Conservation (phyloP, 2,329 filamentous ascomycete species). For the Pleurostoma richardsiae region DNA sequence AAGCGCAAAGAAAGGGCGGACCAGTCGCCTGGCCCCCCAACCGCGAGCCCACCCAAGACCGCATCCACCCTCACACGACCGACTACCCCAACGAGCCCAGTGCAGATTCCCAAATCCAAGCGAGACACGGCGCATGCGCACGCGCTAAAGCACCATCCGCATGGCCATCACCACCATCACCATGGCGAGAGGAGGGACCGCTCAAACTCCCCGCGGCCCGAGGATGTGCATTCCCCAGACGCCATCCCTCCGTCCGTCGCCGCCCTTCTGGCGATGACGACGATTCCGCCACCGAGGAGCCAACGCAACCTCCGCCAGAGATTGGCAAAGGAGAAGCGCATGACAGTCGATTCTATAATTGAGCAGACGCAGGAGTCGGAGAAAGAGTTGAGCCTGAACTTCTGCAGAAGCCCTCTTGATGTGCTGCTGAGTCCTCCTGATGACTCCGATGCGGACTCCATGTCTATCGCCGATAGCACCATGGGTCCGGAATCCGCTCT, state of each 20-base stretch:
- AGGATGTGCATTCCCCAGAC: constrained; percentile 45
- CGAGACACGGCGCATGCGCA: constrained; percentile 26
- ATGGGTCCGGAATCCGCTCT: constrained; percentile 37
- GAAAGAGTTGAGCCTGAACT: constrained; percentile 51
- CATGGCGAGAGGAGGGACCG: constrained; percentile 28
- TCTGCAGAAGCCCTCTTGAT: constrained; percentile 52
- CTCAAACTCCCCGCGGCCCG: constrained; percentile 22
- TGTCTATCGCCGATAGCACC: constrained; percentile 44
- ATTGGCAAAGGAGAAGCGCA: constrained; percentile 22
- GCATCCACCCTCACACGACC: constrained; percentile 26
- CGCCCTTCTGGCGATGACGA: constrained; percentile 56
- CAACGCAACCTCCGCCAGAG: constrained; percentile 24
- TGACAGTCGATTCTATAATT: constrained; percentile 54
- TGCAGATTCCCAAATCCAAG: constrained; percentile 47
- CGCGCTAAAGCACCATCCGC: constrained; percentile 24
- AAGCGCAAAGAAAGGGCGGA: constrained; percentile 17
- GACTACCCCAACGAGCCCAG: constrained; percentile 40
- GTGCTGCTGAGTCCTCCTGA: constrained; percentile 56
- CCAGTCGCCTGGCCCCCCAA: constrained; percentile 12
- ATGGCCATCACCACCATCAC: constrained; percentile 27
- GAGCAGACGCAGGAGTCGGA: constrained; percentile 49
- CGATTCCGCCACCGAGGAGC: constrained; percentile 47
- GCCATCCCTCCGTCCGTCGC: constrained; percentile 54
- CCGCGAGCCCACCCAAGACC: constrained; percentile 18
- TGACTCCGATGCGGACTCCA: constrained; percentile 45